phyloP scores from a whole-genome alignment of 768 basidiomycete species.

The Peribolospora kevripleyi region DNA sequence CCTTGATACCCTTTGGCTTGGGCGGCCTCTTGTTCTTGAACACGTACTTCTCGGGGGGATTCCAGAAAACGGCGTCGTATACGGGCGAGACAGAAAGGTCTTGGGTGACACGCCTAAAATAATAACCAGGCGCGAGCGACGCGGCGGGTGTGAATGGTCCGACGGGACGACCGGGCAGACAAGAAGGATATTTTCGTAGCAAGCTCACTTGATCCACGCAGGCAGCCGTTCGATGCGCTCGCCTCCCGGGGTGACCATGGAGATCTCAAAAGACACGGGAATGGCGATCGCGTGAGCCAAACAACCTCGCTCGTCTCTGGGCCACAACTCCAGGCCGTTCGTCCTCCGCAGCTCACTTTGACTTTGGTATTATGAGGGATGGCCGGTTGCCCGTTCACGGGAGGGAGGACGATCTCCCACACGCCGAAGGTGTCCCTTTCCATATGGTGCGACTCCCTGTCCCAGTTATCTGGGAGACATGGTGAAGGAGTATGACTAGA shows the following conservation, averaged over 20 bases:
- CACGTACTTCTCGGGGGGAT: conserved; percentile 53
- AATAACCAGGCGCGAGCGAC: background rate
- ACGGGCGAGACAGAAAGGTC: conserved; percentile 67
- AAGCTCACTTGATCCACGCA: conserved; percentile 49
- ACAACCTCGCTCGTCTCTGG: too few relatives aligned
- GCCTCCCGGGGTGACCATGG: conserved; percentile 59
- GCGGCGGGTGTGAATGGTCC: too few relatives aligned
- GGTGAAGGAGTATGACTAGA: background rate
- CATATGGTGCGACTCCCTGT: conserved; percentile 64
- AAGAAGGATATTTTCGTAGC: background rate
- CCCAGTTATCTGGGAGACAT: conserved; percentile 48
- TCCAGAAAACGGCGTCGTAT: conserved; percentile 98
- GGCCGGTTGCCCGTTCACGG: conserved; percentile 43
- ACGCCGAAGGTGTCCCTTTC: conserved; percentile 59
- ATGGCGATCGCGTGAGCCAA: too few relatives aligned
- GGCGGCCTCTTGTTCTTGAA: conserved; percentile 59
- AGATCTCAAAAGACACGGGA: conserved; percentile 33
- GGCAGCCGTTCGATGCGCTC: conserved; percentile 74
- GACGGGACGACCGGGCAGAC: background rate
- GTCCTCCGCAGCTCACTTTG: conserved; percentile 34
- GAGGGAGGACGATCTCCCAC: conserved; percentile 60
- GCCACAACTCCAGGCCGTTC: background rate
- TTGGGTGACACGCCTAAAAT: conserved; percentile 61
- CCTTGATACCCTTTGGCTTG: conserved; percentile 40
- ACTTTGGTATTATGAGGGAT: conserved; percentile 89